Percentiles rank a stretch among this genome's conserved stretches.
Evolutionary conservation across 177 flowering plant genomes (phyloP).

Genomic region (Tripterygium wilfordii): DNA sequence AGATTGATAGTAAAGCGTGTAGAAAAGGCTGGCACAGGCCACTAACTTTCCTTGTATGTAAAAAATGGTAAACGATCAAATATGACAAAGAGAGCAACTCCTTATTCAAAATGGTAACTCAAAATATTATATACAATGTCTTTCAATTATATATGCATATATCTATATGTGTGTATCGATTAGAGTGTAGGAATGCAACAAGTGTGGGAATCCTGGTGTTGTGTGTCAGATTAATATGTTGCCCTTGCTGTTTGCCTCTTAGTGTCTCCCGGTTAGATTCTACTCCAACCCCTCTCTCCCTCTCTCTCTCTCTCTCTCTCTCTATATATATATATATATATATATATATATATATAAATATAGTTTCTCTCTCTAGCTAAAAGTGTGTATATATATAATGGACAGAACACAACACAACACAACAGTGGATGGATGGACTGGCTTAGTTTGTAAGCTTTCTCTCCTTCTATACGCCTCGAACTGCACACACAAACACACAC

Average conservation of each 20-base stretch:
- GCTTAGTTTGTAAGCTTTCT: background rate
- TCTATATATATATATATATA: background rate
- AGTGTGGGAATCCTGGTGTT: conserved; percentile 5
- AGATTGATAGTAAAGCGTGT: background rate
- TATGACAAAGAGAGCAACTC: background rate
- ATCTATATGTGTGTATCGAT: no score
- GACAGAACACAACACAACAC: no score
- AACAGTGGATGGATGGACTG: no score
- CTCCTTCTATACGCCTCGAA: conserved; percentile 2
- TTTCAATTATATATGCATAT: no score
- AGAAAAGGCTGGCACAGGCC: conserved; percentile 1
- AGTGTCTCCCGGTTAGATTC: conserved; percentile 2
- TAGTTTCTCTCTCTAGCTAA: no score
- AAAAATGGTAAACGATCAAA: background rate
- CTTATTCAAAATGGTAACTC: background rate
- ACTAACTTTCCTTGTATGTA: background rate
- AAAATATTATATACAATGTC: no score
- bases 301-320: background rate
- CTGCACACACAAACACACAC: no score
- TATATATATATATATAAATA: background rate
- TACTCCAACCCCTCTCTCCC: background rate
- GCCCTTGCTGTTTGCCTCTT: background rate
- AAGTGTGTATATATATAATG: no score
- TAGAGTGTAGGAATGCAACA: conserved; percentile 2
- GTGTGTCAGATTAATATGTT: background rate